phyloP scores from a whole-genome alignment of 73 alveolate genomes.

The Loxodes magnus region DNA sequence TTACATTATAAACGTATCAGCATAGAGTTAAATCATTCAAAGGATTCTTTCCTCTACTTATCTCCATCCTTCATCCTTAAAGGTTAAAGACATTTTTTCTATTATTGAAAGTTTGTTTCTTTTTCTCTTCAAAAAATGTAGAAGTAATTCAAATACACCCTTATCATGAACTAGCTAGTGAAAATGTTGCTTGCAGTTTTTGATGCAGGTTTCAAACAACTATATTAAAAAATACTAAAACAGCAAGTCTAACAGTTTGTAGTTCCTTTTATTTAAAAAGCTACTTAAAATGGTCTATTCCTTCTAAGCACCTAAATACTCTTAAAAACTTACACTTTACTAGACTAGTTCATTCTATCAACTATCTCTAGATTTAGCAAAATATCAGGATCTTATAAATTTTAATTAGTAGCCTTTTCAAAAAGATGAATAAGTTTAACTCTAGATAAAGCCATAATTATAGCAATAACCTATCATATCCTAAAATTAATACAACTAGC shows the following conservation, averaged over 20 bases:
- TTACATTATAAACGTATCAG: constrained; percentile 72
- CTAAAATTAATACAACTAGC: no score
- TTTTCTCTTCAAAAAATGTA: constrained; percentile 23
- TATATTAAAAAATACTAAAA: no score
- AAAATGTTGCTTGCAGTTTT: constrained; percentile 36
- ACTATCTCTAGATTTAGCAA: constrained; percentile 16
- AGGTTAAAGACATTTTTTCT: constrained; percentile 20
- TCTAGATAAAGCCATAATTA: no score
- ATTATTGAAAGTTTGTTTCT: constrained; percentile 26
- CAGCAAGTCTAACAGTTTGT: constrained; percentile 14
- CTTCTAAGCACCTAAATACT: constrained; percentile 21
- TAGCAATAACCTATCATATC: no score
- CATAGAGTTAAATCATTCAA: constrained; percentile 53
- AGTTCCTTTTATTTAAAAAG: constrained; percentile 16
- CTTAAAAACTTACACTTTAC: constrained; percentile 19
- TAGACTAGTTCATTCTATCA: constrained; percentile 21
- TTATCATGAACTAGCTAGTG: constrained; percentile 24
- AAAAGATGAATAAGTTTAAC: constrained; percentile 9
- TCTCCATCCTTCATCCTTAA: constrained; percentile 14
- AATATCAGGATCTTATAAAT: constrained; percentile 16
- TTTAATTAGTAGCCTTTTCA: constrained; percentile 16
- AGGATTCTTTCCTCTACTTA: constrained; percentile 44
- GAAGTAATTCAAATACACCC: constrained; percentile 23
- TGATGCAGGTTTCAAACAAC: constrained; percentile 39
- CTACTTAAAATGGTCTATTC: constrained; percentile 5